phyloP scores from a whole-genome alignment of 495 filamentous ascomycete species.

The Halenospora varia region DNA sequence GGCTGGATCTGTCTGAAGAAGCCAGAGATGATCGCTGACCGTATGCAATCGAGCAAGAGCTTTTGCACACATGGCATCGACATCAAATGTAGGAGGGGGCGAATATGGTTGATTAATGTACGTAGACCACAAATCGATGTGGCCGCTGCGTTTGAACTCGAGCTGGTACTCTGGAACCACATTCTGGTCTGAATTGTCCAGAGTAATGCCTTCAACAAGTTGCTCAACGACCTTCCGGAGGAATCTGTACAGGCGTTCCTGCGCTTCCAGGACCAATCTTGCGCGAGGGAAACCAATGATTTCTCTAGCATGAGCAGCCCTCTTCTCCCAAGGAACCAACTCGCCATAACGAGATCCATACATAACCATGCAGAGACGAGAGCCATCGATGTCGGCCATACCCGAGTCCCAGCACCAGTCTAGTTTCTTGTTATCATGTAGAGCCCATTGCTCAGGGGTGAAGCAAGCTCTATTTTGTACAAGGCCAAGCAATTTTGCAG shows the following conservation, averaged over 20 bases:
- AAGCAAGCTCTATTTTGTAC: conserved; percentile 4
- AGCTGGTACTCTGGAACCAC: not conserved
- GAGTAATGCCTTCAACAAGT: not conserved
- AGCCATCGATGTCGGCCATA: not conserved
- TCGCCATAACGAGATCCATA: conserved; percentile 1
- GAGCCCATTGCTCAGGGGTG: not conserved
- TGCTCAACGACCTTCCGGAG: not conserved
- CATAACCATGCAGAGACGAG: not conserved
- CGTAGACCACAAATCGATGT: not conserved
- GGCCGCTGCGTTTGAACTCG: not conserved
- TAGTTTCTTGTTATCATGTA: not conserved
- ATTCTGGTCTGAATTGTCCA: not conserved
- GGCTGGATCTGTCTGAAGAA: conserved; percentile 19
- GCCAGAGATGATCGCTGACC: conserved; percentile 17
- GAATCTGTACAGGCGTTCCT: not conserved
- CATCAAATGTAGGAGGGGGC: conserved; percentile 13
- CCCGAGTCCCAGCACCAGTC: not conserved
- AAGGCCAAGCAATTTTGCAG: conserved; percentile 5
- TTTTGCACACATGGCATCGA: conserved; percentile 9
- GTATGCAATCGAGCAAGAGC: conserved; percentile 4
- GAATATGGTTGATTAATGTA: conserved; percentile 16
- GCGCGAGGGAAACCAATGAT: conserved; percentile 11
- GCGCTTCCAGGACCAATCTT: conserved; percentile 9
- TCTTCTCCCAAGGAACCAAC: not conserved
- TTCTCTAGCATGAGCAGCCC: conserved; percentile 1